Evolutionary conservation across 176 grass and related monocot species (phyloP).

Genomic region (Ensete glaucum): DNA sequence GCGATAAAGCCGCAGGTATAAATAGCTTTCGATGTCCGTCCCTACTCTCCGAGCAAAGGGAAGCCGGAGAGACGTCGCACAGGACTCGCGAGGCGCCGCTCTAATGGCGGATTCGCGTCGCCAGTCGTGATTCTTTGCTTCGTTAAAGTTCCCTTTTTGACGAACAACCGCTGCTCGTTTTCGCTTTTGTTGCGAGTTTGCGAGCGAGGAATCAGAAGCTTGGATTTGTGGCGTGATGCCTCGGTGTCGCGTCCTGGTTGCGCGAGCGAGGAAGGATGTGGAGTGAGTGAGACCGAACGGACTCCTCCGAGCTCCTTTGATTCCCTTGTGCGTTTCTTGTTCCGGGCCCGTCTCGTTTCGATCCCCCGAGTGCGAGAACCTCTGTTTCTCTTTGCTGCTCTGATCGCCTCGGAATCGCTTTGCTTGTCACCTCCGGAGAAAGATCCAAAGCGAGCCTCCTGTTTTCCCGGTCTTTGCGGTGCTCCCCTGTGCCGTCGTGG

Average conservation of each 20-base stretch:
- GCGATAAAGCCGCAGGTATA: neutral
- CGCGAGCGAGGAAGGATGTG: neutral
- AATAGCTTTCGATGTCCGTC: neutral
- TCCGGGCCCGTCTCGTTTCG: neutral
- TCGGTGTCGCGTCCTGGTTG: neutral
- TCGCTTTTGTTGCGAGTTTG: neutral
- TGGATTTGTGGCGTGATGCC: neutral
- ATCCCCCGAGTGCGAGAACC: neutral
- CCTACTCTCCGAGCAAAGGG: neutral
- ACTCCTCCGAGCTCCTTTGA: neutral
- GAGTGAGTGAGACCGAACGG: neutral
- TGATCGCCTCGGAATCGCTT: neutral
- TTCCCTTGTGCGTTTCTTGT: neutral
- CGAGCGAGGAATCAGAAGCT: neutral
- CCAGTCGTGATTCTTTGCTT: neutral
- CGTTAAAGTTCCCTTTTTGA: neutral
- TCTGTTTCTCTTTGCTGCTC: neutral
- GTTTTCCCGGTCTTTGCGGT: neutral
- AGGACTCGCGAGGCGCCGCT: neutral
- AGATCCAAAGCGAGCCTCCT: constrained; percentile 5
- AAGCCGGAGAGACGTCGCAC: neutral
- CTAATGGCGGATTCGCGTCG: neutral
- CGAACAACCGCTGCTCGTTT: neutral
- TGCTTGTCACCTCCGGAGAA: constrained; percentile 2
- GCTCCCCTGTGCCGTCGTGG: neutral